These are phyloP conservation scores for Plasmodium relictum DNA, from an alignment of 169 alveolate species.

Conservation along the genomic window DNA sequence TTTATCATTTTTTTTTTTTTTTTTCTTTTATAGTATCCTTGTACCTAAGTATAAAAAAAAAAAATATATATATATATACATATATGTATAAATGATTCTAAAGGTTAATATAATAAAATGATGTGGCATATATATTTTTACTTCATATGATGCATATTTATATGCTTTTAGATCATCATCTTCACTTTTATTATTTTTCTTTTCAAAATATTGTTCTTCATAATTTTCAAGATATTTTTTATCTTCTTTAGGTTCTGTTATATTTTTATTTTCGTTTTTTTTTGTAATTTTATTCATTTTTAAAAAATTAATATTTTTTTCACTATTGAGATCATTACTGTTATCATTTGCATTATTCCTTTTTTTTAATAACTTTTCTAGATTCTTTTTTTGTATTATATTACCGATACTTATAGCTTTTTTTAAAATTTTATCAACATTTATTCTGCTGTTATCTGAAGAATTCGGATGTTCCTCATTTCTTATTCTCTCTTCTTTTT, in stretches of 20 bases:
- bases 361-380: constrained; percentile 16
- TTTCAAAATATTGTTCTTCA: neutral
- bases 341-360: constrained; percentile 2
- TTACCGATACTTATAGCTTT: constrained; percentile 65
- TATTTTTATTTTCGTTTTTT: neutral
- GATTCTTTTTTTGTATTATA: constrained; percentile 19
- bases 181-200: neutral
- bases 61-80: constrained; percentile 2
- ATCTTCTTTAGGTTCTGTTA: neutral
- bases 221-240: neutral
- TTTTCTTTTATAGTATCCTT: constrained; percentile 65
- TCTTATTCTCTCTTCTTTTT: neutral
- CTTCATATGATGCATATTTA: constrained; percentile 71
- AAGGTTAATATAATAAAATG: neutral
- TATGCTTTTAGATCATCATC: constrained; percentile 37
- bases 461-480: neutral
- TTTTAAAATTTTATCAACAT: constrained; percentile 25
- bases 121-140: constrained; percentile 1
- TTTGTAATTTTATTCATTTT: constrained; percentile 8
- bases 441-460: constrained; percentile 1
- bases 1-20: constrained; percentile 49
- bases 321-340: neutral
- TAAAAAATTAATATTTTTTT: neutral
- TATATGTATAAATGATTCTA: neutral
- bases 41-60: constrained; percentile 29